Evolutionary conservation across 2,329 filamentous ascomycete genomes (phyloP), one percentile per base, ranked within the genome.

Genomic region (Trichoderma sp.): DNA sequence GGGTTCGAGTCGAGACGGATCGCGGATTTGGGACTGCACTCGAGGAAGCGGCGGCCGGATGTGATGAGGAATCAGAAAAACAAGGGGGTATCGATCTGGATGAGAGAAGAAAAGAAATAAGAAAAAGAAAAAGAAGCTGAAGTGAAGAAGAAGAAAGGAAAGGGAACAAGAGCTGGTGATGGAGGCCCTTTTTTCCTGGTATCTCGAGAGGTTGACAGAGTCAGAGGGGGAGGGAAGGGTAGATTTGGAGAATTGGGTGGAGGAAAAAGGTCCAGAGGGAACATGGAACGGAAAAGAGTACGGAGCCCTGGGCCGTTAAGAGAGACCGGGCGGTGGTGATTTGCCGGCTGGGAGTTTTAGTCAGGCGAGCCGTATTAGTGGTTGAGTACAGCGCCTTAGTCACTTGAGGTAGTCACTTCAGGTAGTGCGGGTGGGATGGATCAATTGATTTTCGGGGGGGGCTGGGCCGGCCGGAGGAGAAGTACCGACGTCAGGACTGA

Each of bases 11-110:
- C 54, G 27, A 54, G 32, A 15, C 22, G 15, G 54, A 17, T 45
- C 50, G 68, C 58, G 58, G 48, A 25, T 25, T 42, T 32, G 64
- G 69, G 70, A 69, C 69, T 12, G n/a, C n/a, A 42, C 15, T 59
- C 67, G 70, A 70, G 70, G 70, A 70, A 71, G 72, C 63, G 70
- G 73, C 71, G 68, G 67, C 70, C 72, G 67, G 70, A 74, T 39
- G 58, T 72, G 32, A 34, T 65, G 70, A 34, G 67, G 56, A 42
- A 42, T 34, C 29, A 32, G 42, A 71, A 76, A 72, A 72, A 69
- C 70, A 68, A 37, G 70, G 73, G 73, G 70, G 71, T 71, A 74
- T 71, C 71, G 70, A 74, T 71, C 70, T 64, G 68, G 67, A 53
- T 34, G 59, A 69, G 69, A 60, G 39, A 60, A 45, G 37, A 37